Base-by-base conservation (phyloP, 345 rosid species). In the Triadica sebifera region DNA sequence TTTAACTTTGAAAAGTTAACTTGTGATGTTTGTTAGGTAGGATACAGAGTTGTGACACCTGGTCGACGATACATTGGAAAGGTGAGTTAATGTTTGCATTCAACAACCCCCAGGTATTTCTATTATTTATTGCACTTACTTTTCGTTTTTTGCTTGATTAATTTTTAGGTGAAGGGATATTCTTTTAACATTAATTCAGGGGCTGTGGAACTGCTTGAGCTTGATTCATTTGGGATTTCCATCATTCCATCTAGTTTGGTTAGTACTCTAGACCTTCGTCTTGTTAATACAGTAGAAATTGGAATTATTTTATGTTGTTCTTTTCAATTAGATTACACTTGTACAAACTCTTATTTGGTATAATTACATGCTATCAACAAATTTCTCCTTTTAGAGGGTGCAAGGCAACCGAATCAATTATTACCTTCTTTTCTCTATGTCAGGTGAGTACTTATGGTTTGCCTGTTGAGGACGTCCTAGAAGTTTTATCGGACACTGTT, bases 231-330 rank as follows among this genome's bases (percentile, higher is more conserved):
- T 60, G 97, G 98, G 72, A 83, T 94, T 52, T 85, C 98, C 37
- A 79, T 94, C 70, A 89, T 94, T 75, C 97, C 96, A 11, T 94
- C 98, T 45, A 92, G 89, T 84, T 84, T 92, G 98, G 98, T 94
- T 73, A 39, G 90, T 67, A 47, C 19, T 55, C 25, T 47, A 20
- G 66, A 24, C 58, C 73, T 61, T 72, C 57, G 60, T 51, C 1
- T 65, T 39, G 58, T 53, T 46, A 52, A 68, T 56, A 39, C 17
- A 47, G 15, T 60, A 4, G 25, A 64, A 38, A 45, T 7, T 24
- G 17, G 22, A 55, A 24, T 17, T 17, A 25, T 11, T 70, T 7
- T n/a, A 61, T n/a, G 47, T n/a, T 25, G 13, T 34, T 34, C 17
- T 7, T 20, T 45, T 15, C n/a, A 15, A 11, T 10, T 3, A 67